Conservation (phyloP, 768 basidiomycete species). For the Amyloporia xantha region DNA sequence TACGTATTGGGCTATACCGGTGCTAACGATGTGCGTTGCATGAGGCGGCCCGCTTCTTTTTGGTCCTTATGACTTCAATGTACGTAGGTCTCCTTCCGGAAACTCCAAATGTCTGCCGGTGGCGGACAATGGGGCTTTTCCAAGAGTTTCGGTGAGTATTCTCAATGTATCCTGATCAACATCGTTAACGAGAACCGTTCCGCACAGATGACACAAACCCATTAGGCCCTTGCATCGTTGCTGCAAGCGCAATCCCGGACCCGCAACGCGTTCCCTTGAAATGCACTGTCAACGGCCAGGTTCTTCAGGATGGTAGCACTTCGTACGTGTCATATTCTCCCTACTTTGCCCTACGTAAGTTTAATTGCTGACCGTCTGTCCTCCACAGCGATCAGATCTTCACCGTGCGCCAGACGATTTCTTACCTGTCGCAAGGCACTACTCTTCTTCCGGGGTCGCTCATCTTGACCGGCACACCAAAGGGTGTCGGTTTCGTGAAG, state of each 20-base stretch:
- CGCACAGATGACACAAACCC: conserved; percentile 59
- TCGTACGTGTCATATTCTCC: no score
- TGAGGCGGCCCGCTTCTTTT: not conserved
- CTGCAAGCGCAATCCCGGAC: conserved; percentile 53
- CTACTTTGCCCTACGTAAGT: no score
- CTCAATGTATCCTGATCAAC: not conserved
- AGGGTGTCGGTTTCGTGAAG: conserved; percentile 75
- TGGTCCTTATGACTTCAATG: no score
- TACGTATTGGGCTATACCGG: conserved; percentile 82
- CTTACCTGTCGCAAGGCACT: conserved; percentile 79
- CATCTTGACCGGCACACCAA: conserved; percentile 79
- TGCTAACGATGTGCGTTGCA: conserved; percentile 59
- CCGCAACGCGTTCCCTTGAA: conserved; percentile 60
- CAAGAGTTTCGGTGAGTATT: conserved; percentile 69
- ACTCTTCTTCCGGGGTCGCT: conserved; percentile 77
- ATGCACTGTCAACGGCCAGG: conserved; percentile 57
- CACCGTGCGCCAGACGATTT: conserved; percentile 65
- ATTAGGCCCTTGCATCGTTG: conserved; percentile 76
- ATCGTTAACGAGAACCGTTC: no score
- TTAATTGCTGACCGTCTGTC: no score
- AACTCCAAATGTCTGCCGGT: conserved; percentile 67
- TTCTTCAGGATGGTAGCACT: conserved; percentile 71
- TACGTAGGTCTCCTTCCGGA: conserved; percentile 77
- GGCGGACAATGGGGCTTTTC: conserved; percentile 81
- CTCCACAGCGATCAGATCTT: conserved; percentile 75